These are phyloP conservation scores for Nelumbo lutea DNA, from an alignment of 164 flowering plant species.

Conservation along the genomic window DNA sequence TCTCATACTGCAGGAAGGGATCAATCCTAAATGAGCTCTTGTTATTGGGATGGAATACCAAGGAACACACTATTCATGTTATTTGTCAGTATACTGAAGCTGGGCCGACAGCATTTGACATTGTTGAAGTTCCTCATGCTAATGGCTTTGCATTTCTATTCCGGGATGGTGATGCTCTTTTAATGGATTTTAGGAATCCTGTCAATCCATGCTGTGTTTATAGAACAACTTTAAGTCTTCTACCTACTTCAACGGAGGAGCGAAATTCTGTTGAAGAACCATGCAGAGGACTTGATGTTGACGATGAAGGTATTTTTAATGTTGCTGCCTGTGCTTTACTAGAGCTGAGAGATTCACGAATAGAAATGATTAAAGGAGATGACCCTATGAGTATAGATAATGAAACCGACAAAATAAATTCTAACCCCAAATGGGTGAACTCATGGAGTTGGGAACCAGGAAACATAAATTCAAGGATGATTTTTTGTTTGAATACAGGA, in stretches of 20 bases:
- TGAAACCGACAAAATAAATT: slow-evolving; percentile 27
- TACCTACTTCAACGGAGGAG: slow-evolving; percentile 43
- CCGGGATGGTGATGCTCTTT: slow-evolving; percentile 72
- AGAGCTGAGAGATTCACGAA: slow-evolving; percentile 56
- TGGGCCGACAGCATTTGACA: slow-evolving; percentile 61
- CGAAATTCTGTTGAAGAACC: slow-evolving; percentile 44
- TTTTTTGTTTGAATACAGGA: slow-evolving; percentile 74
- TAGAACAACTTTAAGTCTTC: slow-evolving; percentile 41
- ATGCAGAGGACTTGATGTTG: slow-evolving; percentile 52
- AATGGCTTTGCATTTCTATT: slow-evolving; percentile 76
- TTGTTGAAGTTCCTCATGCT: slow-evolving; percentile 77
- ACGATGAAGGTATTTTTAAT: slow-evolving; percentile 77
- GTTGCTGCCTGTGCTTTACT: slow-evolving; percentile 92
- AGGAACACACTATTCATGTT: slow-evolving; percentile 38
- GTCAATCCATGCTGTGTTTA: slow-evolving; percentile 56
- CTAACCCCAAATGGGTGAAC: slow-evolving; percentile 43
- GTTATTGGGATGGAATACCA: slow-evolving; percentile 59
- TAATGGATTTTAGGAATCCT: slow-evolving; percentile 88
- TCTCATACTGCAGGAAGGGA: slow-evolving; percentile 45
- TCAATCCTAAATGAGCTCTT: slow-evolving; percentile 58
- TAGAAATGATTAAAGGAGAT: slow-evolving; percentile 38
- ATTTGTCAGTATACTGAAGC: slow-evolving; percentile 59
- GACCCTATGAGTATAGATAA: slow-evolving; percentile 89
- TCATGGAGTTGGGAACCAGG: slow-evolving; percentile 94
- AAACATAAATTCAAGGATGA: slow-evolving; percentile 44